A percentile compares a stretch with the other conserved stretches of the same genome.
Conservation (phyloP, 495 filamentous ascomycete species). For the Pseudomonodictys pantanalensis region DNA sequence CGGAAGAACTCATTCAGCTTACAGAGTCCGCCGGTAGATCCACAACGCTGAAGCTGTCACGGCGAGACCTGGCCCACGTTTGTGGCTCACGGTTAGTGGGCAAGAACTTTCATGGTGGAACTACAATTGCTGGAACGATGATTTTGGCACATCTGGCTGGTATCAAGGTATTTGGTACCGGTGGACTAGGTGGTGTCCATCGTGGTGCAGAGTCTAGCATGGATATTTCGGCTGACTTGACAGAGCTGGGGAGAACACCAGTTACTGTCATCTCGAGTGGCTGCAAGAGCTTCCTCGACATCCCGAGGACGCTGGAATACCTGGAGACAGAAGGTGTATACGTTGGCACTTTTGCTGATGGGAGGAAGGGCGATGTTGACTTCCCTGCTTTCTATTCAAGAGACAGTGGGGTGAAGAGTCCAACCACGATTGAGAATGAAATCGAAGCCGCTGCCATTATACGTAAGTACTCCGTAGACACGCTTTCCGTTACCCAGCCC, state of each 20-base stretch:
- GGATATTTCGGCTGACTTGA: conserved; percentile 94
- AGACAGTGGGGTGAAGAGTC: conserved; percentile 78
- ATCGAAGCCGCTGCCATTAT: conserved; percentile 82
- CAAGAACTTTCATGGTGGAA: conserved; percentile 74
- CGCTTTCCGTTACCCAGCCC: not conserved
- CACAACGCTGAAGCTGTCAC: conserved; percentile 73
- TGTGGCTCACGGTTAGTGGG: conserved; percentile 67
- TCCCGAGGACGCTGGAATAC: conserved; percentile 86
- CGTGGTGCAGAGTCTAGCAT: conserved; percentile 78
- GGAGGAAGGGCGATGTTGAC: conserved; percentile 59
- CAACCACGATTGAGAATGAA: conserved; percentile 68
- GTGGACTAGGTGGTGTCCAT: conserved; percentile 85
- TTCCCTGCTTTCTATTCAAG: conserved; percentile 88
- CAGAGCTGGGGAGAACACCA: conserved; percentile 86
- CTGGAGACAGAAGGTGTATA: conserved; percentile 89
- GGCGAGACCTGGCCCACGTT: conserved; percentile 79
- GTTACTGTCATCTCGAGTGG: conserved; percentile 87
- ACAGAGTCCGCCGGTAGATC: conserved; percentile 61
- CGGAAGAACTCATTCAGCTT: conserved; percentile 68
- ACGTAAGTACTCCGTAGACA: conserved; percentile 44
- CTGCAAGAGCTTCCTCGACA: conserved; percentile 93
- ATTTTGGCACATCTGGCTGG: conserved; percentile 81
- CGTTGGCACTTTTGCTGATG: conserved; percentile 86
- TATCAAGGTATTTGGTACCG: conserved; percentile 91
- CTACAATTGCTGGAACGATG: conserved; percentile 92